Conservation (phyloP, 208 protist genomes). For the Leishmania aethiopica region DNA sequence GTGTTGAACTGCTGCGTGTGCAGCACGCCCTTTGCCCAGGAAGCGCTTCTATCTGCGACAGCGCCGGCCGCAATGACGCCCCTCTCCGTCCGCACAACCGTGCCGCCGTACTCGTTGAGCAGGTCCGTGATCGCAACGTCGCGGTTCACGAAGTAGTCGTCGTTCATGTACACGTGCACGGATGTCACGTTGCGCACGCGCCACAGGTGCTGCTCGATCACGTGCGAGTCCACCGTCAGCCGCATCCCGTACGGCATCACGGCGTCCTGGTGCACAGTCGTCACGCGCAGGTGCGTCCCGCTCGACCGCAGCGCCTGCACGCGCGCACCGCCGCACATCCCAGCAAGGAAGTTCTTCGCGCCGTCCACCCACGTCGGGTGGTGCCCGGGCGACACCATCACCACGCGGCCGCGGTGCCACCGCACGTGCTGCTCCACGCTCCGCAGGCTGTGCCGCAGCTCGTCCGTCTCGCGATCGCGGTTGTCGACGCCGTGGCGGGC, state of each 20-base stretch:
- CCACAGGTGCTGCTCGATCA: slow-evolving; percentile 67
- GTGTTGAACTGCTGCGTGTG: slow-evolving; percentile 51
- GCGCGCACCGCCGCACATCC: slow-evolving; percentile 26
- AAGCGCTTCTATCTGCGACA: background rate
- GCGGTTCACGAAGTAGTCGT: slow-evolving; percentile 80
- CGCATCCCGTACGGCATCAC: slow-evolving; percentile 59
- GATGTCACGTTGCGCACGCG: slow-evolving; percentile 51
- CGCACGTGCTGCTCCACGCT: slow-evolving; percentile 92
- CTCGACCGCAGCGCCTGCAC: slow-evolving; percentile 26
- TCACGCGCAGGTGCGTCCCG: slow-evolving; percentile 57
- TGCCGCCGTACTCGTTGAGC: slow-evolving; percentile 65
- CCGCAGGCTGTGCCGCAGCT: slow-evolving; percentile 94
- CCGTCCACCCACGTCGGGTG: slow-evolving; percentile 89
- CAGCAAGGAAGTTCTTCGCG: slow-evolving; percentile 56
- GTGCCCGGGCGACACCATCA: slow-evolving; percentile 97
- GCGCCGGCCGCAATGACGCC: background rate
- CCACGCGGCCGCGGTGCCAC: slow-evolving; percentile 90
- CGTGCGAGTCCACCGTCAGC: slow-evolving; percentile 57
- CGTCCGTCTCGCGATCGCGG: slow-evolving; percentile 79
- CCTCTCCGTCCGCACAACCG: slow-evolving; percentile 54
- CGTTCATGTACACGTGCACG: slow-evolving; percentile 74
- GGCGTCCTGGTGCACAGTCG: slow-evolving; percentile 68
- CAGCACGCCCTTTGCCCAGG: slow-evolving; percentile 41
- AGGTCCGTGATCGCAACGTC: slow-evolving; percentile 55
- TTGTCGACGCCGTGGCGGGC: background rate